Evolutionary conservation across 257 asterid species (phyloP).

Genomic region (Ehretia macrophylla): DNA sequence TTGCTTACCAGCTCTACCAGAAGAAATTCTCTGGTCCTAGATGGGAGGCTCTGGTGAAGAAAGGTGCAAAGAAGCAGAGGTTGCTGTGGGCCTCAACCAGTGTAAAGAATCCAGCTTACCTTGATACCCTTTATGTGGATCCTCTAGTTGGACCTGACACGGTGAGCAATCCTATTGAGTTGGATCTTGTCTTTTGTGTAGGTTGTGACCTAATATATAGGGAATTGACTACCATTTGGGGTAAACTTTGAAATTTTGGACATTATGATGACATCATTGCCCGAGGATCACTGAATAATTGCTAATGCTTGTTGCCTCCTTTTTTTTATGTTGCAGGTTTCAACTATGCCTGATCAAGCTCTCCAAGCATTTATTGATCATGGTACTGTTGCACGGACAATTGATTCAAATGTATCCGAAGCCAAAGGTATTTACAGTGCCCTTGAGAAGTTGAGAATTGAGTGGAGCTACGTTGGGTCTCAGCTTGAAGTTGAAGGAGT

Average conservation of each 20-base stretch:
- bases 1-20: conserved; percentile 89
- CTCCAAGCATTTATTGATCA: conserved; percentile 90
- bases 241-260: too few species aligned
- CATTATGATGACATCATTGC: too few species aligned
- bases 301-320: not conserved
- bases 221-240: too few species aligned
- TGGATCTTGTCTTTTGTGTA: conserved; percentile 10
- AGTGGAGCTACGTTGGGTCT: conserved; percentile 73
- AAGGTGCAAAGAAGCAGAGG: conserved; percentile 99
- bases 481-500: conserved; percentile 96
- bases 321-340: conserved; percentile 49
- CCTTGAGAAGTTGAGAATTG: conserved; percentile 84
- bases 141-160: conserved; percentile 99
- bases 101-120: conserved; percentile 92
- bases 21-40: conserved; percentile 96
- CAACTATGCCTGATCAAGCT: conserved; percentile 99
- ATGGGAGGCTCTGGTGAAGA: conserved; percentile 98
- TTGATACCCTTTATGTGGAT: conserved; percentile 96
- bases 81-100: conserved; percentile 98
- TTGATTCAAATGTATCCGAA: conserved; percentile 78
- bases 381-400: conserved; percentile 86
- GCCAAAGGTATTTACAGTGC: conserved; percentile 89
- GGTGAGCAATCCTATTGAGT: conserved; percentile 52
- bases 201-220: conserved; percentile 19
- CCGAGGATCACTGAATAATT: too few species aligned